These are phyloP conservation scores for Angomonas deanei DNA, from an alignment of 208 protist genomes.

Conservation along the genomic window DNA sequence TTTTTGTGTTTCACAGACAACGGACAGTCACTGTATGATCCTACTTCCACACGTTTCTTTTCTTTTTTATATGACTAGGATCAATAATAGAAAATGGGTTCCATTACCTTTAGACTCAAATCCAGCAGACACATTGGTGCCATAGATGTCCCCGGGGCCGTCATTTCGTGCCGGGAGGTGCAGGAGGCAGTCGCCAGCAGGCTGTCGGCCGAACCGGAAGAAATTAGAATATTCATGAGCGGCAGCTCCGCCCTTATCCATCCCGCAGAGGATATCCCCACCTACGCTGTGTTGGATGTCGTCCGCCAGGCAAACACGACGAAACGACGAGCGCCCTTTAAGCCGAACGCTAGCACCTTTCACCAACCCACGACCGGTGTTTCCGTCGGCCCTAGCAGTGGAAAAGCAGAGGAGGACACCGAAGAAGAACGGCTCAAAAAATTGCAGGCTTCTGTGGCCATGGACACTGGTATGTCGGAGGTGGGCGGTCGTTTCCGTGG, in stretches of 20 bases:
- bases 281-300: constrained; percentile 76
- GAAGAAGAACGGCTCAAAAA: constrained; percentile 81
- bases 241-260: constrained; percentile 64
- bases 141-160: constrained; percentile 58
- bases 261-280: constrained; percentile 68
- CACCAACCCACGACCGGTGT: not conserved
- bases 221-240: constrained; percentile 71
- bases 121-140: constrained; percentile 76
- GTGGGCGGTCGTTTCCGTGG: constrained; percentile 25
- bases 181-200: constrained; percentile 70
- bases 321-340: constrained; percentile 2
- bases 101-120: constrained; percentile 76
- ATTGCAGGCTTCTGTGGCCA: constrained; percentile 60
- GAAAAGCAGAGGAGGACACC: constrained; percentile 20
- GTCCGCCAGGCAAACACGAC: constrained; percentile 46
- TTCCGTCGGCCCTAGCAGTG: constrained; percentile 1
- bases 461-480: constrained; percentile 77
- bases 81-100: constrained; percentile 21
- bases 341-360: constrained; percentile 11
- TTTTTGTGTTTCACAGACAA: too few relatives aligned
- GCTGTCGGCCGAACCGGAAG: constrained; percentile 56
- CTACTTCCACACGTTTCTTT: not conserved
- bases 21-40: too few relatives aligned
- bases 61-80: not conserved
- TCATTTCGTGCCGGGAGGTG: constrained; percentile 62